A percentile compares a stretch with the other conserved stretches of the same genome.
Evolutionary conservation across 140 eudicot genomes (phyloP).

Genomic region (Cichorium intybus): DNA sequence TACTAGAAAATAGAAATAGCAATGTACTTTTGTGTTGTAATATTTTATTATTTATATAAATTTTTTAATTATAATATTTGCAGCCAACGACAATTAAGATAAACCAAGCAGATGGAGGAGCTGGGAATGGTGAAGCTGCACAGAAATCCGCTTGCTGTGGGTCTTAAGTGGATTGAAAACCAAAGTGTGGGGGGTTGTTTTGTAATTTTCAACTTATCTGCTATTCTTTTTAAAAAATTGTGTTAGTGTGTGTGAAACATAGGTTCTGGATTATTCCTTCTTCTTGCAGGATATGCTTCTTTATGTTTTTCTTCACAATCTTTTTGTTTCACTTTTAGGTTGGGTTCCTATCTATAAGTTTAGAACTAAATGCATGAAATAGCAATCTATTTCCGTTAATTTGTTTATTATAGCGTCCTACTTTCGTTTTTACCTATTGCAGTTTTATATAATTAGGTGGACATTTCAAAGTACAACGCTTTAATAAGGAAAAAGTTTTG

Average conservation of each 20-base stretch:
- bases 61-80: background rate
- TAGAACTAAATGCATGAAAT: background rate
- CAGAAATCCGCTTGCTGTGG: slow-evolving; percentile 63
- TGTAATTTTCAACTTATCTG: slow-evolving; percentile 20
- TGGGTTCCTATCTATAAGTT: background rate
- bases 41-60: background rate
- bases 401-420: too few relatives aligned
- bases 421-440: background rate
- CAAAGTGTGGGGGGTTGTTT: slow-evolving; percentile 6
- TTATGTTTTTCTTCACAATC: background rate
- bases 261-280: slow-evolving; percentile 18
- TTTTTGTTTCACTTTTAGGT: background rate
- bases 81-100: slow-evolving; percentile 57
- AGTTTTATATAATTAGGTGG: too few relatives aligned
- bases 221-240: background rate
- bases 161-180: slow-evolving; percentile 8
- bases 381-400: background rate
- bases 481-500: too few relatives aligned
- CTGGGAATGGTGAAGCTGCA: slow-evolving; percentile 24
- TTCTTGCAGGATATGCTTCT: background rate
- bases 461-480: too few relatives aligned
- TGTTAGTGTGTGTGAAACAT: slow-evolving; percentile 29
- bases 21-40: background rate
- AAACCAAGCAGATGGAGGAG: slow-evolving; percentile 36
- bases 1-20: background rate